Evolutionary conservation across 306 rosid species (phyloP).

Genomic region (Albizia julibrissin): DNA sequence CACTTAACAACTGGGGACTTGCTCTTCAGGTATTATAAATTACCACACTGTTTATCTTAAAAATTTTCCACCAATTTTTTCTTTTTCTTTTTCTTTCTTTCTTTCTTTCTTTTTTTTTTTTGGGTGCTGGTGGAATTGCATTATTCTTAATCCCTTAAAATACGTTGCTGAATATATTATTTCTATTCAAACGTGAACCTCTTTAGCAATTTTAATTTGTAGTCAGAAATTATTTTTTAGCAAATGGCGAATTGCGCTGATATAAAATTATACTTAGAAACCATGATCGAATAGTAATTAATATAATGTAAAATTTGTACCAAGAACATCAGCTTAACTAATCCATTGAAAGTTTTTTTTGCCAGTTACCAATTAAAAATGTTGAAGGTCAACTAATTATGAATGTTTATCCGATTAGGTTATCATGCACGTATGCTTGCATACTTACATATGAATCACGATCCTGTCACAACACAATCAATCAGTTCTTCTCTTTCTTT

Average conservation of each 20-base stretch:
- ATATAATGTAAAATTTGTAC: background rate
- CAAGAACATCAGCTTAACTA: conserved; percentile 1
- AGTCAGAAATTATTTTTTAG: background rate
- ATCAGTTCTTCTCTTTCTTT: background rate
- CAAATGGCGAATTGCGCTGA: background rate
- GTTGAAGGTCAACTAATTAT: background rate
- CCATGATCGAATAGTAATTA: background rate
- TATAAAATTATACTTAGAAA: background rate
- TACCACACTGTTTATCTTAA: background rate
- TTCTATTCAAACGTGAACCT: conserved; percentile 16
- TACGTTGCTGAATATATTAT: background rate
- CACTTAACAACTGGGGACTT: conserved; percentile 99
- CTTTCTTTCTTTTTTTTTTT: background rate
- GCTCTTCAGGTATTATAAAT: conserved; percentile 85
- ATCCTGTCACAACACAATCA: conserved; percentile 4
- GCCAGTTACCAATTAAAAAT: background rate
- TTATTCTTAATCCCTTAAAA: background rate
- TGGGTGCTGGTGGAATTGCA: conserved; percentile 9
- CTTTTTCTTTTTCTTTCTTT: background rate
- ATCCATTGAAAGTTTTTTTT: background rate
- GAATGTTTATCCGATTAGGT: background rate
- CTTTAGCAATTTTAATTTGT: background rate
- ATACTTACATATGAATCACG: background rate
- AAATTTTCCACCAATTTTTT: conserved; percentile 10
- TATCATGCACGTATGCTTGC: background rate